Percentiles rank a stretch among this genome's conserved stretches.
Evolutionary conservation across 805 yeast genomes (phyloP).

Genomic region (Cyberlindnera amylophila): DNA sequence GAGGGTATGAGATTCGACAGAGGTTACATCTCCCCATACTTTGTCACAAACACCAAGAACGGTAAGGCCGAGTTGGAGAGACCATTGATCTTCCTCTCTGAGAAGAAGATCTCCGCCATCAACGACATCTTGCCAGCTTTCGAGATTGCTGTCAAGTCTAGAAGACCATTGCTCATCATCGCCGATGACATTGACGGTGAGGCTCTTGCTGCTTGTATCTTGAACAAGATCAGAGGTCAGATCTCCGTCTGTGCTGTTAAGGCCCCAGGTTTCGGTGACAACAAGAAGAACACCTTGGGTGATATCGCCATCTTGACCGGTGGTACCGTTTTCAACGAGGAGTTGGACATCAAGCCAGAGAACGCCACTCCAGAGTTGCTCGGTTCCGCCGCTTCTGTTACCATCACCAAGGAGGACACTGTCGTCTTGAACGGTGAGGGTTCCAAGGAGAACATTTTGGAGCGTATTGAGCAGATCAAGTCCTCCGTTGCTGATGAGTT

Average conservation of each 20-base stretch:
- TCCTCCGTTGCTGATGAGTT: slow-evolving; percentile 23
- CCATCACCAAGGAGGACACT: slow-evolving; percentile 95
- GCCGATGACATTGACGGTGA: slow-evolving; percentile 99
- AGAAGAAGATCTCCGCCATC: slow-evolving; percentile 90
- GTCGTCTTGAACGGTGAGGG: slow-evolving; percentile 95
- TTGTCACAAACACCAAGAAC: slow-evolving; percentile 80
- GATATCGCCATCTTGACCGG: slow-evolving; percentile 96
- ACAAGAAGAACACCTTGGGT: slow-evolving; percentile 91
- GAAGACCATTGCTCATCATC: slow-evolving; percentile 90
- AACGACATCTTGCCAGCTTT: slow-evolving; percentile 88
- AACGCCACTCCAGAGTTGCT: slow-evolving; percentile 86
- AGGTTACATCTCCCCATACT: slow-evolving; percentile 97
- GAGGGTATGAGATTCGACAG: slow-evolving; percentile 99
- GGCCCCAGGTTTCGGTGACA: slow-evolving; percentile 99
- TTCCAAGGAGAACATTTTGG: slow-evolving; percentile 73
- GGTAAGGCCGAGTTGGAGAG: slow-evolving; percentile 97
- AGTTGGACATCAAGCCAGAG: slow-evolving; percentile 91
- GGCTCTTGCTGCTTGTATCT: slow-evolving; percentile 97
- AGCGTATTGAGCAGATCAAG: slow-evolving; percentile 69
- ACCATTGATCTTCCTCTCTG: slow-evolving; percentile 77
- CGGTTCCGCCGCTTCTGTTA: slow-evolving; percentile 89
- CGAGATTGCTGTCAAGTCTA: slow-evolving; percentile 87
- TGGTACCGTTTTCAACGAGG: slow-evolving; percentile 50
- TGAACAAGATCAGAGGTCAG: slow-evolving; percentile 97
- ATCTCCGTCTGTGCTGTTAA: slow-evolving; percentile 97